Evolutionary conservation across 1,139 yeast genomes (phyloP).

Genomic region (Lodderomyces beijingensis): DNA sequence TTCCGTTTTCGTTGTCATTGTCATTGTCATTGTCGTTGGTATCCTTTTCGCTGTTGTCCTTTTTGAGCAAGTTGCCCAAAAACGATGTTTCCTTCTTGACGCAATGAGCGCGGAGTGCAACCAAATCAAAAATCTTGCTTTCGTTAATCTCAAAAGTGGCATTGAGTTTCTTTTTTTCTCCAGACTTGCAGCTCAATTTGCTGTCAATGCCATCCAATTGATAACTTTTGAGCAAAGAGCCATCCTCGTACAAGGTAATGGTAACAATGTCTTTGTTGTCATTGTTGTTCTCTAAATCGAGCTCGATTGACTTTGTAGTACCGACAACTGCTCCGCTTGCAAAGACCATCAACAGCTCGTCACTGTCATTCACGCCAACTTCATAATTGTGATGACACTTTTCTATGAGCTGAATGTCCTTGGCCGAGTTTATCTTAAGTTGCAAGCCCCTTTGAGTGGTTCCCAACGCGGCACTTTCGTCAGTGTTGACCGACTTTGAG

Average conservation of each 20-base stretch:
- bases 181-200: slow-evolving; percentile 42
- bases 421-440: slow-evolving; percentile 51
- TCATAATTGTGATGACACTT: slow-evolving; percentile 40
- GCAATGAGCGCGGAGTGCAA: slow-evolving; percentile 41
- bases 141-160: slow-evolving; percentile 46
- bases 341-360: slow-evolving; percentile 33
- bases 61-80: slow-evolving; percentile 8
- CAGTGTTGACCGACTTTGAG: slow-evolving; percentile 91
- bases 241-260: slow-evolving; percentile 54
- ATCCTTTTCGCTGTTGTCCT: slow-evolving; percentile 12
- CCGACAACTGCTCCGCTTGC: slow-evolving; percentile 36
- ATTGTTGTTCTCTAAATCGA: too few species aligned
- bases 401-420: slow-evolving; percentile 59
- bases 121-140: slow-evolving; percentile 48
- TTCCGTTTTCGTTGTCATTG: slow-evolving; percentile 4
- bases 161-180: slow-evolving; percentile 26
- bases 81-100: slow-evolving; percentile 12
- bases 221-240: slow-evolving; percentile 39
- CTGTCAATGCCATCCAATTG: slow-evolving; percentile 27
- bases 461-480: slow-evolving; percentile 91
- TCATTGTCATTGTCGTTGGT: background rate
- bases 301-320: slow-evolving; percentile 22
- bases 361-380: slow-evolving; percentile 28
- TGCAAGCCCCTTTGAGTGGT: slow-evolving; percentile 76
- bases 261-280: slow-evolving; percentile 21